Evolutionary conservation across 768 basidiomycete species (phyloP).

Genomic region (Tricholoma hemisulphureum): DNA sequence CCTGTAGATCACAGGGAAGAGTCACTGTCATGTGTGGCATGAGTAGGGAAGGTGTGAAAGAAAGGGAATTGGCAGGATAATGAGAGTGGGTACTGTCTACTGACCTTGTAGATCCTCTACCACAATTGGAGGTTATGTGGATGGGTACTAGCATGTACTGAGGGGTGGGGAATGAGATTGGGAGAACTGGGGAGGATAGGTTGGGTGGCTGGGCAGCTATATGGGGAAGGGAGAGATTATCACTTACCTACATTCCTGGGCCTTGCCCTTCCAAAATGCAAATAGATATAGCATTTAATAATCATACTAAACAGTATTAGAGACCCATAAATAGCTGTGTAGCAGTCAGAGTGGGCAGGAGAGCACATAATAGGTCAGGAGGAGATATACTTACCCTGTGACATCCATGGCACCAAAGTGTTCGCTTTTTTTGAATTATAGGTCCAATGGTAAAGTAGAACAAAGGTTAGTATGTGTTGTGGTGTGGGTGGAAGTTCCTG

Average conservation of each 20-base stretch:
- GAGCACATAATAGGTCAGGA: background rate
- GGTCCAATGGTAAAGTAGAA: background rate
- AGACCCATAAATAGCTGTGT: background rate
- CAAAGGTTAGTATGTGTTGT: background rate
- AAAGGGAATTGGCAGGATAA: background rate
- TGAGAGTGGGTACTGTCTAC: background rate
- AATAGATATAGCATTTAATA: background rate
- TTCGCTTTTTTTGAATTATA: too few relatives aligned
- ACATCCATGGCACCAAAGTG: too few relatives aligned
- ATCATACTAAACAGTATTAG: background rate
- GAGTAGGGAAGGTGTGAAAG: background rate
- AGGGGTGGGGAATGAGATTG: background rate
- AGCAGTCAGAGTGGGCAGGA: background rate
- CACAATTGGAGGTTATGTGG: background rate
- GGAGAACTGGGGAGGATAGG: background rate
- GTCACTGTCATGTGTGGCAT: too few relatives aligned
- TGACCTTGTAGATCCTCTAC: background rate
- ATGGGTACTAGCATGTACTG: background rate
- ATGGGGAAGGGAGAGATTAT: too few relatives aligned
- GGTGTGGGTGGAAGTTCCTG: background rate
- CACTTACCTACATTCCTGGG: background rate
- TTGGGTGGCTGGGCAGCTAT: background rate
- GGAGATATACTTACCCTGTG: background rate
- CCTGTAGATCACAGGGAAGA: too few relatives aligned
- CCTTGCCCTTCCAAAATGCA: background rate